Conservation (phyloP, 371 early-diverging fungal genomes). For the Apophysomyces variabilis region DNA sequence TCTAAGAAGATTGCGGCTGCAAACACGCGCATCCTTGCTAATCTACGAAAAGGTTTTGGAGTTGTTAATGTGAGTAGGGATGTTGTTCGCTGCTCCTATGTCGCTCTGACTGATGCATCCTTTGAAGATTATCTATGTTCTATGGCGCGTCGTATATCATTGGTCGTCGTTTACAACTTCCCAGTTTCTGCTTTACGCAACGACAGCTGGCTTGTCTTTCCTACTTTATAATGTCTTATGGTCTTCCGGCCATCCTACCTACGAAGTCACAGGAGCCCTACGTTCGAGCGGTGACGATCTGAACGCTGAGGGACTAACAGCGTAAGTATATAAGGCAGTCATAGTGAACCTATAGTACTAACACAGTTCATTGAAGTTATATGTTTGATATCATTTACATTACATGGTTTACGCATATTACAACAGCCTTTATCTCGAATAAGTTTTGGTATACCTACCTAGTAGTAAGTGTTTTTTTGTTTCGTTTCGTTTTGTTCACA, state of each 20-base stretch:
- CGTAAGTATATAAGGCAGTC: constrained; percentile 49
- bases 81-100: background rate
- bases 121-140: constrained; percentile 55
- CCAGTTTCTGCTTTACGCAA: constrained; percentile 48
- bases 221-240: constrained; percentile 58
- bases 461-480: constrained; percentile 42
- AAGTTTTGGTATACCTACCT: constrained; percentile 77
- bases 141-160: constrained; percentile 61
- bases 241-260: constrained; percentile 60
- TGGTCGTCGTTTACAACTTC: constrained; percentile 56
- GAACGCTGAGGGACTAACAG: constrained; percentile 72
- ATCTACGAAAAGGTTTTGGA: constrained; percentile 64
- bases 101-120: background rate
- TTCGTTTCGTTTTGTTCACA: background rate
- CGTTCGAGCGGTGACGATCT: constrained; percentile 74
- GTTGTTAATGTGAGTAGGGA: constrained; percentile 63
- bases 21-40: constrained; percentile 63
- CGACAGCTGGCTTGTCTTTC: constrained; percentile 55
- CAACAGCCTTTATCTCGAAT: constrained; percentile 65
- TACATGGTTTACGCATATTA: constrained; percentile 80
- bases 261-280: constrained; percentile 61
- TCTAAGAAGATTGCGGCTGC: constrained; percentile 74
- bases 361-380: constrained; percentile 48
- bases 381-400: constrained; percentile 87
- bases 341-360: background rate